Percentiles rank a stretch among this genome's conserved stretches.
Evolutionary conservation across 2,329 filamentous ascomycete species (phyloP).

Genomic region (Paraconiothyrium sp.): DNA sequence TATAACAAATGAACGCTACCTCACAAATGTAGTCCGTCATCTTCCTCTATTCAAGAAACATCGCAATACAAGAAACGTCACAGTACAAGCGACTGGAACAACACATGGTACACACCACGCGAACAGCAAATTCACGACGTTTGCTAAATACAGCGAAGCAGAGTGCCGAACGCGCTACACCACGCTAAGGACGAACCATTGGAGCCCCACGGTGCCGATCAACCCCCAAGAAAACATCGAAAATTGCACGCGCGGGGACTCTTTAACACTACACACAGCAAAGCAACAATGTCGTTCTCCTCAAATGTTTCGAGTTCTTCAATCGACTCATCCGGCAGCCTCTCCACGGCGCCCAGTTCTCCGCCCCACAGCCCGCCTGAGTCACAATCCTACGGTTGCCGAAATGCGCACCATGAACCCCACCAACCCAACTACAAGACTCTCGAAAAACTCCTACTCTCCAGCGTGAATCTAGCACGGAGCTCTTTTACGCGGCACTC

Average conservation of each 20-base stretch:
- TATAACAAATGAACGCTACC: background rate
- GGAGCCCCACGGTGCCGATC: constrained; percentile 5
- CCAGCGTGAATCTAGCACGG: constrained; percentile 14
- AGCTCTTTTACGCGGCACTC: constrained; percentile 11
- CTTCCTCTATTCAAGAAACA: background rate
- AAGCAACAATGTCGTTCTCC: constrained; percentile 16
- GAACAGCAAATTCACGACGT: constrained; percentile 1
- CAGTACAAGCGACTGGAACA: background rate
- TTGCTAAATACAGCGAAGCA: constrained; percentile 1
- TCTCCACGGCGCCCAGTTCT: constrained; percentile 3
- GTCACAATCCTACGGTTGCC: constrained; percentile 5
- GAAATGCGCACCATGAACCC: background rate
- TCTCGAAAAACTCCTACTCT: constrained; percentile 14
- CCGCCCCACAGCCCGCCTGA: constrained; percentile 3
- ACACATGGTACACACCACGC: background rate
- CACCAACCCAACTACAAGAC: constrained; percentile 14
- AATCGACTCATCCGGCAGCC: background rate
- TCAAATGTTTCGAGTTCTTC: constrained; percentile 12
- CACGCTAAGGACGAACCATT: constrained; percentile 8
- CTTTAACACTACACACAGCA: background rate
- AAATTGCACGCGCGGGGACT: background rate
- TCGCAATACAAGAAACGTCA: background rate
- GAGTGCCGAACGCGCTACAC: constrained; percentile 3
- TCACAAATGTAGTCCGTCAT: background rate
- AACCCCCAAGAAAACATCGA: constrained; percentile 2